Percentiles rank a stretch among this genome's conserved stretches.
Evolutionary conservation across 345 rosid species (phyloP).

Genomic region (Gossypioides kirkii): DNA sequence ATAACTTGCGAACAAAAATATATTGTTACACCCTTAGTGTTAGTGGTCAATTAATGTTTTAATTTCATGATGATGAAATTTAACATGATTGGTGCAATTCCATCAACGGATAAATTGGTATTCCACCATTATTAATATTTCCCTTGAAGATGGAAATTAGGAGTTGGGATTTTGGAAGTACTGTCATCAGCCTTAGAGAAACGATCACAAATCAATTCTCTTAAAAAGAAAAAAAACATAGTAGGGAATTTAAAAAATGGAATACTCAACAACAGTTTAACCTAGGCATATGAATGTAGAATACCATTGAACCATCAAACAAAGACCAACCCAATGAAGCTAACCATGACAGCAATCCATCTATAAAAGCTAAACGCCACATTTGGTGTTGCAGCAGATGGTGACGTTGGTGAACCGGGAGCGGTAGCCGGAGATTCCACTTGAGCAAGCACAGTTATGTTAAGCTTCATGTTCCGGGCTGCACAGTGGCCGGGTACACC

Average conservation of each 20-base stretch:
- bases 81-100: too few species aligned
- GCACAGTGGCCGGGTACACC: conserved; percentile 26
- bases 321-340: conserved; percentile 14
- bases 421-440: conserved; percentile 7
- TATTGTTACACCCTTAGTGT: too few species aligned
- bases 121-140: neutral
- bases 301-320: neutral
- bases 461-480: conserved; percentile 24
- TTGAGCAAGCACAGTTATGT: conserved; percentile 20
- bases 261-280: neutral
- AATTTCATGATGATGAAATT: too few species aligned
- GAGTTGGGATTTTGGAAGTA: too few species aligned
- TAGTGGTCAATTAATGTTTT: too few species aligned
- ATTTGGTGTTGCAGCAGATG: neutral
- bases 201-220: neutral
- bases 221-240: too few species aligned
- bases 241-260: neutral
- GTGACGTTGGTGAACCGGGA: neutral
- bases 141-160: too few species aligned
- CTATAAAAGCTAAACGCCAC: conserved; percentile 1
- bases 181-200: neutral
- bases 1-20: too few species aligned
- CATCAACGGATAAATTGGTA: too few species aligned
- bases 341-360: conserved; percentile 9
- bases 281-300: neutral